phyloP scores from a whole-genome alignment of 2,329 filamentous ascomycete species.

The Trichoderma arundinaceum region DNA sequence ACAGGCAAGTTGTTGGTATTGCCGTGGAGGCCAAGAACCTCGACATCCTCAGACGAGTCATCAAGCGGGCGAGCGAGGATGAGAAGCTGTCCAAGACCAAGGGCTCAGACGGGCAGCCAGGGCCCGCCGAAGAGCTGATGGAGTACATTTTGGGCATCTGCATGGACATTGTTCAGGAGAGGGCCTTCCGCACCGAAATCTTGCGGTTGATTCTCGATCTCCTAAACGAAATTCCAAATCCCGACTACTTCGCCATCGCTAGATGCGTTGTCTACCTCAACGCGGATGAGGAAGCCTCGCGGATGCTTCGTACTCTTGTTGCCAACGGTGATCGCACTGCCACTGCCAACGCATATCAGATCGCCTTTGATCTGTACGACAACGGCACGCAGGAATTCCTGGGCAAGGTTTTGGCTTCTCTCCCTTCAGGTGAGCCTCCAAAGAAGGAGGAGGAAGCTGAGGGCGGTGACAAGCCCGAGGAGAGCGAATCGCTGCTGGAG shows the following conservation, averaged over 20 bases:
- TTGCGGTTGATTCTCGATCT: conserved; percentile 90
- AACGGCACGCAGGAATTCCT: conserved; percentile 98
- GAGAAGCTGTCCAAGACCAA: conserved; percentile 72
- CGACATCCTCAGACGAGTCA: conserved; percentile 82
- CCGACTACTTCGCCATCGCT: conserved; percentile 97
- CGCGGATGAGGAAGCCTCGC: conserved; percentile 86
- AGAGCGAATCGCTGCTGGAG: conserved; percentile 56
- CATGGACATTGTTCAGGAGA: conserved; percentile 97
- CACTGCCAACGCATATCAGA: conserved; percentile 89
- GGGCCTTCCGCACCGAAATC: conserved; percentile 81
- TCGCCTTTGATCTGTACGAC: conserved; percentile 97
- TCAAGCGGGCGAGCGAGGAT: conserved; percentile 86
- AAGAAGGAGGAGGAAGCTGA: conserved; percentile 49
- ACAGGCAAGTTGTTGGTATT: conserved; percentile 95
- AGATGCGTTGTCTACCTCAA: conserved; percentile 97
- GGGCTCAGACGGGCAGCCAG: conserved; percentile 53
- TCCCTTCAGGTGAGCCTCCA: conserved; percentile 63
- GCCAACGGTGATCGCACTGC: conserved; percentile 78
- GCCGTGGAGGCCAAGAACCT: conserved; percentile 94
- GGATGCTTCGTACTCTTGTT: conserved; percentile 82
- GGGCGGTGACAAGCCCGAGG: conserved; percentile 51
- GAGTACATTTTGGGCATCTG: conserved; percentile 95
- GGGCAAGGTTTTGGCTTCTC: conserved; percentile 81
- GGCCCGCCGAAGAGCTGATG: conserved; percentile 87
- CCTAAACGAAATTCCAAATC: conserved; percentile 88